Evolutionary conservation across 202 grass and related monocot genomes (phyloP).

Genomic region (Hordeum pubiflorum): DNA sequence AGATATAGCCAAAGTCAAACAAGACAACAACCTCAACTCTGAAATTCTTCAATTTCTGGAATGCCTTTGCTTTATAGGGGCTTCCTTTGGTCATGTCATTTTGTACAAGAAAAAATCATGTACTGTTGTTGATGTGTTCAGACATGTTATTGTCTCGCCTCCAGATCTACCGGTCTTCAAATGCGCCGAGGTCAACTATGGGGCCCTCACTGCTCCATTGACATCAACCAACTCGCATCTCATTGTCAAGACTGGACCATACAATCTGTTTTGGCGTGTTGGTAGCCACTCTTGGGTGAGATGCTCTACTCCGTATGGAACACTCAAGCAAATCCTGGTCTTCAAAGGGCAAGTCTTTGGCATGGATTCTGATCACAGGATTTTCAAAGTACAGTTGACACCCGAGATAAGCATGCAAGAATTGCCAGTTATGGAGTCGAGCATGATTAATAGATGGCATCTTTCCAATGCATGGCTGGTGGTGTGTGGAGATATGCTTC

Average conservation of each 20-base stretch:
- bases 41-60: neutral
- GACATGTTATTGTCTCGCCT: neutral
- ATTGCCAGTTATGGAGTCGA: neutral
- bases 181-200: neutral
- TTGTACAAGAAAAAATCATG: neutral
- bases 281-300: neutral
- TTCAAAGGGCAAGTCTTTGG: neutral
- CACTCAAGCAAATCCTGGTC: neutral
- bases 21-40: neutral
- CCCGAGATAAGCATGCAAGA: neutral
- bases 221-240: neutral
- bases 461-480: neutral
- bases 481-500: neutral
- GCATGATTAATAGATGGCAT: neutral
- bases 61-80: neutral
- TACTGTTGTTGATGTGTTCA: neutral
- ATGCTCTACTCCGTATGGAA: neutral
- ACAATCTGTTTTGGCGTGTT: neutral
- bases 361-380: neutral
- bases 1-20: neutral
- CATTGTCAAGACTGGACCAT: neutral
- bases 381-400: neutral
- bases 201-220: neutral
- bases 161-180: neutral
- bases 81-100: neutral